A percentile compares a stretch with the other conserved stretches of the same genome.
These are phyloP conservation scores for Collybia nuda DNA, from an alignment of 768 basidiomycete species.

Conservation along the genomic window DNA sequence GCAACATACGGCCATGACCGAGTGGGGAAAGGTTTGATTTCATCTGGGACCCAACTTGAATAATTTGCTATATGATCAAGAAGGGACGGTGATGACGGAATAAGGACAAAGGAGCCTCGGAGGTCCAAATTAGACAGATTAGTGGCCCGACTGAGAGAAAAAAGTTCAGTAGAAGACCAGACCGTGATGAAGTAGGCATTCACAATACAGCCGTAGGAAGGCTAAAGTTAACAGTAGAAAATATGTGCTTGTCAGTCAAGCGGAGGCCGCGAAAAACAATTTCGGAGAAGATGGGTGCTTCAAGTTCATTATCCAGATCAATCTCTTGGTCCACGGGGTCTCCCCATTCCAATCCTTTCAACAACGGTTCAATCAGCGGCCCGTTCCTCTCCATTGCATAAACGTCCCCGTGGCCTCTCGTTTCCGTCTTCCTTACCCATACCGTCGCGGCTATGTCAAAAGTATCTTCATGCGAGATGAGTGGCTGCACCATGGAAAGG, in stretches of 20 bases:
- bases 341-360: not conserved
- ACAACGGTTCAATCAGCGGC: not conserved
- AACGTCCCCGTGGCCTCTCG: not conserved
- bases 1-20: conserved; percentile 11
- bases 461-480: conserved; percentile 18
- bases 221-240: conserved; percentile 19
- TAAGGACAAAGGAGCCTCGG: conserved; percentile 7
- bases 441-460: conserved; percentile 26
- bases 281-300: conserved; percentile 21
- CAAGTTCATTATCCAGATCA: conserved; percentile 9
- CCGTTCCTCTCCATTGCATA: not conserved
- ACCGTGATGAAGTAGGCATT: not conserved
- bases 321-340: conserved; percentile 6
- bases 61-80: conserved; percentile 8
- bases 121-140: conserved; percentile 11
- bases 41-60: conserved; percentile 8
- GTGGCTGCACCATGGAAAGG: conserved; percentile 19
- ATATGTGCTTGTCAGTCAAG: conserved; percentile 18
- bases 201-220: conserved; percentile 20
- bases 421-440: conserved; percentile 20
- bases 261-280: conserved; percentile 21
- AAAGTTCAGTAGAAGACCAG: not conserved
- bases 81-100: conserved; percentile 8
- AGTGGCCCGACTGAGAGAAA: not conserved
- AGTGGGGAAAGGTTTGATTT: conserved; percentile 2